Evolutionary conservation across 345 rosid genomes (phyloP), one percentile per base, ranked within the genome.

Genomic region (Bruguiera parviflora): DNA sequence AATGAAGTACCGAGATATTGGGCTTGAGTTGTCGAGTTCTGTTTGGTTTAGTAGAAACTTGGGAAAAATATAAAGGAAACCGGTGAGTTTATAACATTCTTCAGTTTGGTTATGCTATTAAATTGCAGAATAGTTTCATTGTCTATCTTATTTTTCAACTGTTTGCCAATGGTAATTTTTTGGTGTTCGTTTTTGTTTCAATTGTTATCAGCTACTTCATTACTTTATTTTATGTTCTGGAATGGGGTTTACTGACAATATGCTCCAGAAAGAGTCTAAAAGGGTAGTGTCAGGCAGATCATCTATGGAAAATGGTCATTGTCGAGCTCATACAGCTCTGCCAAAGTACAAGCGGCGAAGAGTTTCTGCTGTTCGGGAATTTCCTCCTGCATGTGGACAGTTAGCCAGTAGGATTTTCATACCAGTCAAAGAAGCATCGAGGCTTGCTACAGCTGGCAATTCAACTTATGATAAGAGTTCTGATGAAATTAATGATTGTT

Each of bases 301-400:
- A 13, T 43, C 49, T 15, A 43, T 69, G 69, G 78, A 53, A 53
- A 79, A 75, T 70, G 86, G 75, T 68, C 58, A 69, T 57, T 66
- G 67, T 68, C 63, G 51, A 37, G 66, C 68, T 56, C 63, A 18
- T 18, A 13, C 27, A 16, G 70, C 63, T 56, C 63, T 18, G 22
- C 72, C 77, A 32, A 86, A 76, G 79, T 70, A 62, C 67, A 91
- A 81, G 85, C 75, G 69, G 57, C 78, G 79, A 43, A 76, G 47
- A 65, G 79, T 82, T 79, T 80, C 71, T 51, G 90, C 84, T 4
- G 27, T 71, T 67, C 81, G 89, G 19, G 84, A 86, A 66, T 88
- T 78, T 39, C 87, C 96, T 0, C 73, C 78, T 20, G 86, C 80
- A 1, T 89, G 81, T 74, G 89, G 88, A 49, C 70, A 69, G 25